Evolutionary conservation across 73 alveolate species (phyloP).

Genomic region (Stentor roeselii): DNA sequence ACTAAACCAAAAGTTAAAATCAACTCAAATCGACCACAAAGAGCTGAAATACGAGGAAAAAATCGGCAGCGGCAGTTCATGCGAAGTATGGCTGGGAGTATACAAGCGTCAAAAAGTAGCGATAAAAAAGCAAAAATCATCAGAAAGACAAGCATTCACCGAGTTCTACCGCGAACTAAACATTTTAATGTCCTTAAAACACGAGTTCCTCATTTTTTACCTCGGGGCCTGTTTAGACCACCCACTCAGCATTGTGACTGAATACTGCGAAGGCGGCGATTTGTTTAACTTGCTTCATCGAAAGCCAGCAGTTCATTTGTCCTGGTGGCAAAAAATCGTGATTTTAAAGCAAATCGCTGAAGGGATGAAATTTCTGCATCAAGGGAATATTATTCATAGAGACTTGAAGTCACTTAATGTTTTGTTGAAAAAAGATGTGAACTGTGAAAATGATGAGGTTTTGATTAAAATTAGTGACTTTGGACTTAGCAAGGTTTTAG

Average conservation of each 20-base stretch:
- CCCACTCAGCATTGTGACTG: conserved; percentile 59
- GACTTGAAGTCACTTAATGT: conserved; percentile 70
- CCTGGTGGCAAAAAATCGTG: conserved; percentile 52
- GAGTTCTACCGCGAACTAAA: conserved; percentile 83
- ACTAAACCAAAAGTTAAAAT: not conserved
- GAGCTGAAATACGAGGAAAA: conserved; percentile 45
- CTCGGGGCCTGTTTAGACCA: conserved; percentile 58
- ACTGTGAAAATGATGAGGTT: conserved; percentile 52
- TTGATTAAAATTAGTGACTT: conserved; percentile 80
- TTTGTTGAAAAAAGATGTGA: conserved; percentile 58
- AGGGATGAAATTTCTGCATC: conserved; percentile 66
- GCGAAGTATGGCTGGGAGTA: conserved; percentile 76
- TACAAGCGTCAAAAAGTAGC: conserved; percentile 86
- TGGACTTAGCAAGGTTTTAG: conserved; percentile 73
- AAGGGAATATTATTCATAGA: conserved; percentile 51
- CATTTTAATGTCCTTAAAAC: conserved; percentile 46
- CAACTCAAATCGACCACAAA: not conserved
- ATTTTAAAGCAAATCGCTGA: conserved; percentile 52
- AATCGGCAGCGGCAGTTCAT: conserved; percentile 64
- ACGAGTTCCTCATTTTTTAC: conserved; percentile 55
- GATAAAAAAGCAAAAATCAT: conserved; percentile 59
- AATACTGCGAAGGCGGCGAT: conserved; percentile 67
- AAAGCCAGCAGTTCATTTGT: conserved; percentile 36
- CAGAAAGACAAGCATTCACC: conserved; percentile 32
- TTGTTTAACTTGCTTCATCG: conserved; percentile 49